A percentile compares a stretch with the other conserved stretches of the same genome.
phyloP scores from a whole-genome alignment of 805 yeast species.

The Saturnispora mendoncae region DNA sequence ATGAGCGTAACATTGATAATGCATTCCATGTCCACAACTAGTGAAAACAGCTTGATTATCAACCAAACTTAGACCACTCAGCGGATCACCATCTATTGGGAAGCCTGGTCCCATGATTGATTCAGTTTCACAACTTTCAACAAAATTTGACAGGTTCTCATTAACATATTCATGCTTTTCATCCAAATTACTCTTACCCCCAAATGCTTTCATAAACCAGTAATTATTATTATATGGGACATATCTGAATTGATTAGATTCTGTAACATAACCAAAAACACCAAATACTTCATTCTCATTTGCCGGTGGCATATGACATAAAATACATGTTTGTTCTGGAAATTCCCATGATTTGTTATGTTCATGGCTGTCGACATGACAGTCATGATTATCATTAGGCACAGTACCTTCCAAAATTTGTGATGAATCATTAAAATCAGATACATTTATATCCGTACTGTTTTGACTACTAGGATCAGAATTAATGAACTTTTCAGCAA shows the following conservation, averaged over 20 bases:
- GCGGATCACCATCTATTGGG: conserved; percentile 26
- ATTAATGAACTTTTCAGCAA: conserved; percentile 39
- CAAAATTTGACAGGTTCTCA: conserved; percentile 19
- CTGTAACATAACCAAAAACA: conserved; percentile 52
- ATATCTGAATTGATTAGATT: conserved; percentile 50
- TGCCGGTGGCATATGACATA: conserved; percentile 70
- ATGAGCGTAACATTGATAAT: conserved; percentile 62
- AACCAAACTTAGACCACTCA: conserved; percentile 22
- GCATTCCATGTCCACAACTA: conserved; percentile 95
- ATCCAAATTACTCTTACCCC: conserved; percentile 38
- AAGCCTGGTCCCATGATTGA: conserved; percentile 67
- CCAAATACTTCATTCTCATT: conserved; percentile 61
- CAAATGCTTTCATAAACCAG: conserved; percentile 59
- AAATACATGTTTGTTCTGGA: conserved; percentile 67
- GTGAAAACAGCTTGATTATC: conserved; percentile 44
- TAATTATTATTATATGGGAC: conserved; percentile 51
- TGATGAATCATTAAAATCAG: neutral
- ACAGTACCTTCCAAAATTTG: conserved; percentile 8
- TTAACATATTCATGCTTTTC: conserved; percentile 10
- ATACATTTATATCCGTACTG: neutral
- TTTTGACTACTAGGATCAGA: conserved; percentile 2
- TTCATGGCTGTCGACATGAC: no score
- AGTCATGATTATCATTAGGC: no score
- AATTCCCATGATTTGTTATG: conserved; percentile 64
- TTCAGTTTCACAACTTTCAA: conserved; percentile 30